Base-by-base conservation (phyloP, 257 asterid genomes). In the Solanum pimpinellifolium region DNA sequence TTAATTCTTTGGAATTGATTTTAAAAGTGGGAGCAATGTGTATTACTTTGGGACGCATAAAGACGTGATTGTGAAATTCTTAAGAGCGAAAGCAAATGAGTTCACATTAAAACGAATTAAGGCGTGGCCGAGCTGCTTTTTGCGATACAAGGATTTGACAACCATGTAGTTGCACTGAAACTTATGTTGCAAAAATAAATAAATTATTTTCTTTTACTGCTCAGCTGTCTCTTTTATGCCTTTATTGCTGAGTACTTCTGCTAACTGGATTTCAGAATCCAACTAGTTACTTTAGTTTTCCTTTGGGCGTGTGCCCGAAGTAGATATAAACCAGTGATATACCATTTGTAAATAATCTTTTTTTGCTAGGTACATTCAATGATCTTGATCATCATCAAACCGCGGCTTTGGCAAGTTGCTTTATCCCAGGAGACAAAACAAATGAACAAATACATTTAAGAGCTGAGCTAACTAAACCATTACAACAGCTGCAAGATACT, bases 401-500 rank as follows among this genome's bases (percentile, higher is more conserved):
- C 85, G 99, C 99, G 49, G 96, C 99, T 76, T 92, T 97, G 70
- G 96, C 97, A 62, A 97, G 99, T 92, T 97, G 99, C 93, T 97
- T 97, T 88, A 90, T 97, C 82, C 99, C 98, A 68, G 97, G 98
- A 31, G 99, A 97, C 86, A 94, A 84, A 91, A 93, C 99, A 62
- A 86, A 76, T 56, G 97, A 97, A 84, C 98, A 95, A 89, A 94
- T 91, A 90, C 94, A 95, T 86, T 91, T 97, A 90, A 92, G 97
- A 92, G 99, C 97, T 31, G 98, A 94, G 91, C 99, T 97, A 88
- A 91, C 93, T 90, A 94, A 91, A 91, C 99, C 99, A 78, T 90
- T 97, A 90, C 98, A 97, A 86, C 99, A 97, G 89, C 99, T 97
- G 87, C 98, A 92, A 90, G 99, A 96, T 72, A 95, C 97, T 92